These are phyloP conservation scores for Fusarium armeniacum DNA, from an alignment of 2,329 filamentous ascomycete genomes.

Conservation along the genomic window DNA sequence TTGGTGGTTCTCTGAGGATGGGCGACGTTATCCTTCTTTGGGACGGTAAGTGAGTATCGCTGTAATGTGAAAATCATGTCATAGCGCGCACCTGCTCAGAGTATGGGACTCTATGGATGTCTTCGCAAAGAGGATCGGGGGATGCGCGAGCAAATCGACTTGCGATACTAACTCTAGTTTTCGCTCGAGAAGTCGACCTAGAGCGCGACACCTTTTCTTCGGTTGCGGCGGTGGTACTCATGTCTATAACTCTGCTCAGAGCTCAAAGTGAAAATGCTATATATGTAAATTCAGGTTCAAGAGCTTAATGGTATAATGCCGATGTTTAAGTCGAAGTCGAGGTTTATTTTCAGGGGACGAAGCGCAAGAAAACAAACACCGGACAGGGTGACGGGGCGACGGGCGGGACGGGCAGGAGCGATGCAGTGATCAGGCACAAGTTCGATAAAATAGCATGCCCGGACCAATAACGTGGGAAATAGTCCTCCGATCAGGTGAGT, in stretches of 20 bases:
- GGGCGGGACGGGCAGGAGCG: background rate
- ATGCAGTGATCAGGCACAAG: background rate
- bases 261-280: background rate
- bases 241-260: background rate
- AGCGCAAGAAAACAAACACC: background rate
- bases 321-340: background rate
- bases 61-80: background rate
- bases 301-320: background rate
- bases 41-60: background rate
- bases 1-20: background rate
- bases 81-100: background rate
- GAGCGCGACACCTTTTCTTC: background rate
- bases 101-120: background rate
- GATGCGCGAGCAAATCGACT: background rate
- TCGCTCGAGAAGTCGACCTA: background rate
- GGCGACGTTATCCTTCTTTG: background rate
- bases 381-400: background rate
- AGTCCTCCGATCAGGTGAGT: background rate
- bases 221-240: constrained; percentile 5
- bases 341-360: background rate
- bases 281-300: background rate
- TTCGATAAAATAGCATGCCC: background rate
- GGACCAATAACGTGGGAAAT: background rate
- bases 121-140: constrained; percentile 3
- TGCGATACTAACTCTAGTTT: background rate